phyloP scores from a whole-genome alignment of 257 asterid species.

The Salvia rosmarinus region DNA sequence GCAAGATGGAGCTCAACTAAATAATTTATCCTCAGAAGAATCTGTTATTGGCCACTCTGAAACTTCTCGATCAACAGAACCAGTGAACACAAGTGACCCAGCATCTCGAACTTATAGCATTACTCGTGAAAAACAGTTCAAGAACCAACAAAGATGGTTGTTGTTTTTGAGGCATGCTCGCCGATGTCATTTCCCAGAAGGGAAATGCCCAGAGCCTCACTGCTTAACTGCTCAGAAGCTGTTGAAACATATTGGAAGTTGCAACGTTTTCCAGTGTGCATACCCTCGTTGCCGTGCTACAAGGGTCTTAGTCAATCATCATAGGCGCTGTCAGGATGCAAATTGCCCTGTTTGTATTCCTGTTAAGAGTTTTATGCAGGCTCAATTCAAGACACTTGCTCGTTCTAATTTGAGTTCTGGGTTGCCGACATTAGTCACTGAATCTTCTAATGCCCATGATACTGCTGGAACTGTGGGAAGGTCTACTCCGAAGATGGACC shows the following conservation, averaged over 20 bases:
- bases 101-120: slow-evolving; percentile 46
- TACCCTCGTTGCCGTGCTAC: slow-evolving; percentile 70
- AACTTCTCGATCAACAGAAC: slow-evolving; percentile 52
- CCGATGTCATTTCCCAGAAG: slow-evolving; percentile 75
- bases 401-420: slow-evolving; percentile 54
- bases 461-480: slow-evolving; percentile 55
- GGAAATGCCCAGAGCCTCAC: slow-evolving; percentile 70
- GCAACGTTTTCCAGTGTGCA: slow-evolving; percentile 53
- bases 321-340: slow-evolving; percentile 57
- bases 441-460: slow-evolving; percentile 51
- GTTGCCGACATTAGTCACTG: slow-evolving; percentile 48
- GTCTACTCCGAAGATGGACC: slow-evolving; percentile 43
- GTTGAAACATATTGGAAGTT: slow-evolving; percentile 65
- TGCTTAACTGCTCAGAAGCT: slow-evolving; percentile 73
- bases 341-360: slow-evolving; percentile 90
- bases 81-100: slow-evolving; percentile 44
- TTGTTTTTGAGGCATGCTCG: slow-evolving; percentile 91
- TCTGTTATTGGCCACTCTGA: slow-evolving; percentile 59
- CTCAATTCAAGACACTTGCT: slow-evolving; percentile 50
- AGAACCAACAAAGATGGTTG: slow-evolving; percentile 82
- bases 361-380: slow-evolving; percentile 57
- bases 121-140: slow-evolving; percentile 62
- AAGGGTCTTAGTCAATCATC: slow-evolving; percentile 59
- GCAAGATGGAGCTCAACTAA: slow-evolving; percentile 70
- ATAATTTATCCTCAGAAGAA: slow-evolving; percentile 69